Conservation (phyloP, 2,329 filamentous ascomycete species). For the Botrytis tulipae region DNA sequence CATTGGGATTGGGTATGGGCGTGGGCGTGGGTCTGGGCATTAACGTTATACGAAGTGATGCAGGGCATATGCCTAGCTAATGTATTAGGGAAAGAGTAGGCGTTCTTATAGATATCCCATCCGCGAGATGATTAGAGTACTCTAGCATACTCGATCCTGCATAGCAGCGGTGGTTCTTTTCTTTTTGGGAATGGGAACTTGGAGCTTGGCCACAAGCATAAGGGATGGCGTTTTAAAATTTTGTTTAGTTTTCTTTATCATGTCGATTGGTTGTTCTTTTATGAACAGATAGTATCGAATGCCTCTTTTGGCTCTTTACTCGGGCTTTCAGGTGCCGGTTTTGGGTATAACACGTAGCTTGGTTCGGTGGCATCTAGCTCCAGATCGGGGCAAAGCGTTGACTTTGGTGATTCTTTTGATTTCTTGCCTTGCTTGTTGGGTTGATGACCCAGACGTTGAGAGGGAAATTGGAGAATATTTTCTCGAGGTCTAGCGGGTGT, state of each 20-base stretch:
- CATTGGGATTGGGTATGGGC: background rate
- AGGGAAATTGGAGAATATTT: background rate
- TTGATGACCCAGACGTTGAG: too few relatives aligned
- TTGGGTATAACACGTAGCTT: background rate
- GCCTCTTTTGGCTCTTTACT: background rate
- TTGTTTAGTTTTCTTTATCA: background rate
- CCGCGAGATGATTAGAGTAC: background rate
- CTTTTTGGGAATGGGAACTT: background rate
- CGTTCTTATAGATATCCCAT: slow-evolving; percentile 17
- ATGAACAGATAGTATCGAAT: background rate
- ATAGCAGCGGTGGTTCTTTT: slow-evolving; percentile 12
- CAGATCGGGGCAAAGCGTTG: background rate
- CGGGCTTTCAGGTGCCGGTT: background rate
- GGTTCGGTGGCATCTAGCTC: background rate
- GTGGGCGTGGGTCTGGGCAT: background rate
- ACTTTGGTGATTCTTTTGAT: background rate
- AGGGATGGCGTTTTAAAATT: background rate
- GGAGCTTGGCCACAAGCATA: background rate
- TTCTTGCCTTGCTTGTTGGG: background rate
- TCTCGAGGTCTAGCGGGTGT: background rate
- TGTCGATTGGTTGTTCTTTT: background rate
- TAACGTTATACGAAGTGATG: slow-evolving; percentile 6
- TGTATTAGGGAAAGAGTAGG: background rate
- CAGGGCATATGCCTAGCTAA: background rate
- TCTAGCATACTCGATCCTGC: background rate